A percentile compares a stretch with the other conserved stretches of the same genome.
These are phyloP conservation scores for Fraxinus sp. DNA, from an alignment of 305 asterid species.

Conservation along the genomic window DNA sequence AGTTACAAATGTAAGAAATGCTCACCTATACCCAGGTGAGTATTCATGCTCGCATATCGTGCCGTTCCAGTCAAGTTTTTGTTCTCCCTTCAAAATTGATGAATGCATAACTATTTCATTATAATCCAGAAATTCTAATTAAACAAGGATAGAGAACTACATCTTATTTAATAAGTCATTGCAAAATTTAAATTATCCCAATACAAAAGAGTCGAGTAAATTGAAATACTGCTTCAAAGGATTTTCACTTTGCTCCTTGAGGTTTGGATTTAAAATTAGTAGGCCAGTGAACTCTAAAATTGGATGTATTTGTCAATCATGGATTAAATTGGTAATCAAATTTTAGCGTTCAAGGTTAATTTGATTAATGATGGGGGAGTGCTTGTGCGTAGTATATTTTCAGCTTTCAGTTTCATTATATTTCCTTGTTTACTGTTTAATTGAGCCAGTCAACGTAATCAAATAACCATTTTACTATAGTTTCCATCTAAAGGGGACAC, in stretches of 20 bases:
- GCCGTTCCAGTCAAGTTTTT: constrained; percentile 98
- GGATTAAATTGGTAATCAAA: neutral
- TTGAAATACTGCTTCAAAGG: neutral
- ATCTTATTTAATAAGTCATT: neutral
- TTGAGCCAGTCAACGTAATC: neutral
- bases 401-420: neutral
- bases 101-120: neutral
- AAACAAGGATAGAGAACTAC: neutral
- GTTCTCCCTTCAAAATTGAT: constrained; percentile 72
- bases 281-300: neutral
- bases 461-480: neutral
- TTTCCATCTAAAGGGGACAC: neutral
- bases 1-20: constrained; percentile 21
- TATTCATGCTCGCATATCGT: constrained; percentile 92
- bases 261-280: neutral
- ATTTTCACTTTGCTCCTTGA: neutral
- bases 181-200: neutral
- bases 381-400: neutral
- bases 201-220: neutral
- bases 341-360: neutral
- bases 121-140: neutral
- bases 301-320: neutral
- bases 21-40: constrained; percentile 95
- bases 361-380: neutral
- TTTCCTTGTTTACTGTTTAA: neutral